Evolutionary conservation across 768 basidiomycete species (phyloP), one percentile per base, ranked within the genome.

Genomic region (Suillus lakei): DNA sequence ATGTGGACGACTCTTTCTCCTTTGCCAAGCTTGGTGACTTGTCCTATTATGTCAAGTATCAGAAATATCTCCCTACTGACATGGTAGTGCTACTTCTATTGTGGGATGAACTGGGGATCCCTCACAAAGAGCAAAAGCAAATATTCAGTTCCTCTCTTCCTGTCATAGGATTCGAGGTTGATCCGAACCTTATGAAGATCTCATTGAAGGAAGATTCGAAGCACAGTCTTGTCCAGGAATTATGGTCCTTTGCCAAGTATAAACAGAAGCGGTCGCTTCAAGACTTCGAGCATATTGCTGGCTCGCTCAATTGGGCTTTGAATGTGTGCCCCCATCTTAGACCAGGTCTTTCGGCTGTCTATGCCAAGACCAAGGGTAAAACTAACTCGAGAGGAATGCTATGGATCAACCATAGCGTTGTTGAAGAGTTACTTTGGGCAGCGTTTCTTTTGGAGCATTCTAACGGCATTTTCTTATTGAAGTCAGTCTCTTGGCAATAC

Each of bases 271-370:
- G 21, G 6, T 21, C 63, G n/a, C 53, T 68, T 3, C 34, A 67
- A 1, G 70, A 79, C 0, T 81, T 70, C 60, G 71, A 77, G 61
- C 55, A 55, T 1, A 60, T 83, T 0, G 73, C 73, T 5, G 0
- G 81, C 81, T 0, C 82, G 78, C 77, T 75, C 23, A 83, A 83
- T 56, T 83, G 82, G 81, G 64, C 69, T 0, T 68, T 84, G 26
- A 83, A 83, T 60, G 75, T 77, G 23, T n/a, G 79, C 68, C 59
- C 81, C 80, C 0, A 68, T 76, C 0, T 68, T 83, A 0, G 71
- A 0, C 82, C 81, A 0, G 69, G 64, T 1, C 70, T 84, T 0
- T 74, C 64, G n/a, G 64, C 66, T 1, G 10, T 81, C 3, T 83
- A 83, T 61, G 62, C 60, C 0, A 81, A 82, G 59, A 76, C 77